Conservation (phyloP, 208 protist genomes). For the Crithidia expoeki region DNA sequence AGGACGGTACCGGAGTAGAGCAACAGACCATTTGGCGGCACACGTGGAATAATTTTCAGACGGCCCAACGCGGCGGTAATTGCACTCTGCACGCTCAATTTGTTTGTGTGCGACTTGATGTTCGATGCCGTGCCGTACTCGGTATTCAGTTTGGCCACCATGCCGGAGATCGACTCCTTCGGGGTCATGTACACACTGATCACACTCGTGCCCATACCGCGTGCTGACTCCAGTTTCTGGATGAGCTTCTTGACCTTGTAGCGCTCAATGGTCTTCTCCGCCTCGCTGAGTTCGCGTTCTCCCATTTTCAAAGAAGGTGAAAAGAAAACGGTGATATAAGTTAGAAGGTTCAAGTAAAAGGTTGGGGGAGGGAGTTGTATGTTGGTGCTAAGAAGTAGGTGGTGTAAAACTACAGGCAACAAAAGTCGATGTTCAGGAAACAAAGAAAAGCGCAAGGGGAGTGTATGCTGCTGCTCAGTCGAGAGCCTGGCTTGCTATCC, state of each 20-base stretch:
- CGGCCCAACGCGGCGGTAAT: slow-evolving; percentile 91
- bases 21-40: slow-evolving; percentile 97
- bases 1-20: slow-evolving; percentile 99
- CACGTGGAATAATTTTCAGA: slow-evolving; percentile 93
- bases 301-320: slow-evolving; percentile 30
- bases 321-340: neutral
- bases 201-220: slow-evolving; percentile 99
- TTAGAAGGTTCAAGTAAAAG: neutral
- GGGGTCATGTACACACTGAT: slow-evolving; percentile 99
- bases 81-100: slow-evolving; percentile 90
- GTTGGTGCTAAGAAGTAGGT: no score
- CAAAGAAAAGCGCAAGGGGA: no score
- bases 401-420: no score
- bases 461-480: slow-evolving; percentile 18
- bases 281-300: slow-evolving; percentile 80
- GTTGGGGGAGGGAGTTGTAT: no score
- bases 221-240: slow-evolving; percentile 96
- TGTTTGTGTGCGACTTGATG: slow-evolving; percentile 99
- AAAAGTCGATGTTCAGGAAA: no score
- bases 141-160: slow-evolving; percentile 99
- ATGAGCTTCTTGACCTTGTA: slow-evolving; percentile 99
- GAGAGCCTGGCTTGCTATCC: neutral
- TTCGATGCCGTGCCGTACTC: slow-evolving; percentile 99
- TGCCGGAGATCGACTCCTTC: slow-evolving; percentile 97
- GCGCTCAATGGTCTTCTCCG: slow-evolving; percentile 96